phyloP scores from a whole-genome alignment of 495 filamentous ascomycete species.

The Neurospora discreta region DNA sequence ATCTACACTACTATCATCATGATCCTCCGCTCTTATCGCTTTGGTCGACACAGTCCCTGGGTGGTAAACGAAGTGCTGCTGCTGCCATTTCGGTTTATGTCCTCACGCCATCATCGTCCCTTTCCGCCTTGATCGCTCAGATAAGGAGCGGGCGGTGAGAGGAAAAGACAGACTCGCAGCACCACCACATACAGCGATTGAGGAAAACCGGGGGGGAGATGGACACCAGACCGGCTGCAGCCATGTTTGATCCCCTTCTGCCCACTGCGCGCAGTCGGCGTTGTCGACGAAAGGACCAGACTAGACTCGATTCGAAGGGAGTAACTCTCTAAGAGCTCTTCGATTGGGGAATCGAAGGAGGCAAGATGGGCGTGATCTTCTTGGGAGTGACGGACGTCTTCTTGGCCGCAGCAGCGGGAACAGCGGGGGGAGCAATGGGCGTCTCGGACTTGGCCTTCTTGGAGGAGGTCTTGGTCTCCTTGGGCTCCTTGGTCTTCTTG shows the following conservation, averaged over 20 bases:
- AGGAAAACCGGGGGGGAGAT: background rate
- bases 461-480: slow-evolving; percentile 13
- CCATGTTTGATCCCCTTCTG: background rate
- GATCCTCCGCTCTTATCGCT: too few species aligned
- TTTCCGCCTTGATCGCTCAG: background rate
- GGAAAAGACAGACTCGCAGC: background rate
- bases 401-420: slow-evolving; percentile 7
- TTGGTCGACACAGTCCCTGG: too few species aligned
- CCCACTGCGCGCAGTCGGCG: background rate
- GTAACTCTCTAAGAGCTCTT: slow-evolving; percentile 19
- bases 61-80: too few species aligned
- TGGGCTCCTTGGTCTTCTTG: background rate
- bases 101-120: too few species aligned
- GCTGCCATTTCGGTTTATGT: too few species aligned
- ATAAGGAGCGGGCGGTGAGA: background rate
- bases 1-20: too few species aligned
- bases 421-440: slow-evolving; percentile 16
- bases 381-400: slow-evolving; percentile 6
- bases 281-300: background rate
- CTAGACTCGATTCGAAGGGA: slow-evolving; percentile 4
- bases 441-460: slow-evolving; percentile 22
- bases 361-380: slow-evolving; percentile 29
- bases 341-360: slow-evolving; percentile 20
- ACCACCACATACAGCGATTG: too few species aligned
- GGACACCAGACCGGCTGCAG: background rate